phyloP scores from a whole-genome alignment of 2,329 filamentous ascomycete genomes.

The Colletotrichum theobromicola region DNA sequence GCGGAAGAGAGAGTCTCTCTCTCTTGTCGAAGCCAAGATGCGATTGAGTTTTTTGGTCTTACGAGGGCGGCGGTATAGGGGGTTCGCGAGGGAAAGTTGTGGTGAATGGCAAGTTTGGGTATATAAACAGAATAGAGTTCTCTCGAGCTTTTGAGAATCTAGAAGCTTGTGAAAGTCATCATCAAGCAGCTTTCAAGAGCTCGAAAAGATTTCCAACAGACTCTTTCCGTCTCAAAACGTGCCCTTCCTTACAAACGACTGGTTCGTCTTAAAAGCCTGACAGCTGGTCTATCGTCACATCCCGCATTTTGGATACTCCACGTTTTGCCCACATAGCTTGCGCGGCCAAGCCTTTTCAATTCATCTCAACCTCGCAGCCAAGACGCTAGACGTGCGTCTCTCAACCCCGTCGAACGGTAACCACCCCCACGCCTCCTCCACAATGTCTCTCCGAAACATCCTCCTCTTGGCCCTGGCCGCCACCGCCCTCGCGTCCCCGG shows the following conservation, averaged over 20 bases:
- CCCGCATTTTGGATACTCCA: not conserved
- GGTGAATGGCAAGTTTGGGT: not conserved
- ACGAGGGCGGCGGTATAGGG: not conserved
- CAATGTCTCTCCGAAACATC: conserved; percentile 10
- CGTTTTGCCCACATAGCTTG: not conserved
- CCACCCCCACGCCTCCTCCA: not conserved
- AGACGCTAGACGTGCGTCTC: not conserved
- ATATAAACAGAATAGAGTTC: conserved; percentile 9
- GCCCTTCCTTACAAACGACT: not conserved
- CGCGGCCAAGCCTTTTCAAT: not conserved
- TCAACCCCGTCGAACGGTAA: not conserved
- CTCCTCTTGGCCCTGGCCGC: conserved; percentile 9
- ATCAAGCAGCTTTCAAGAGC: not conserved
- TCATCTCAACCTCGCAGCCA: not conserved
- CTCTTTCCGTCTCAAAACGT: not conserved
- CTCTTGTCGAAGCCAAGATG: not conserved
- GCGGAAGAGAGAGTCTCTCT: not conserved
- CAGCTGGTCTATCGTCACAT: conserved; percentile 9
- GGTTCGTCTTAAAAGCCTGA: not conserved
- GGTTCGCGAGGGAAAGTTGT: not conserved
- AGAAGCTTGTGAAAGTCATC: not conserved
- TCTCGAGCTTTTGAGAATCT: not conserved
- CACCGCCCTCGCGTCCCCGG: not conserved
- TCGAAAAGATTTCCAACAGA: not conserved
- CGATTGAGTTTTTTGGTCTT: not conserved